Evolutionary conservation across 73 alveolate genomes (phyloP), one percentile per base, ranked within the genome.

Genomic region (Paramecium caudatum): DNA sequence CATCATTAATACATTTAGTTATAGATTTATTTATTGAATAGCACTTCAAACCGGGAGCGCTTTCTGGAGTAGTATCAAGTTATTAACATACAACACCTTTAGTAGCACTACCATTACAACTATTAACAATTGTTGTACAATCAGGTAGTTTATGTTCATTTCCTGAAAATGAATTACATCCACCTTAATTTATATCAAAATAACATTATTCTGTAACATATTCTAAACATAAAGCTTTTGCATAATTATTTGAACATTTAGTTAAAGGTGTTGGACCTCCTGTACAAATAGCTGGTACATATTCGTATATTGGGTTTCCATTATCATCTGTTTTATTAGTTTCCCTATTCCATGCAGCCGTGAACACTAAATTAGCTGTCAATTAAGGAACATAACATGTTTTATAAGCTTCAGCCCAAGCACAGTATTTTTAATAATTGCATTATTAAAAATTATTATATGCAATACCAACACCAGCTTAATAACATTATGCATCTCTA

Each of bases 171-270:
- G 23, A 19, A 30, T 4, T 4, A 43, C 88, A 74, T 41, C 88
- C 88, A 9, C 88, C 88, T 19, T 45, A 10, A 3, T 36, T 10
- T 10, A 74, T 37, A 74, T 74, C 88, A 43, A 74, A 74, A 41
- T 37, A 74, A 39, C 88, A 74, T 0, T 69, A 3, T 36, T 36
- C 0, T 12, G 7, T 21, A 1, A 74, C 45, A 5, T 4, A 2
- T 15, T 74, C 39, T 0, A 74, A 30, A 43, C 88, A 74, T 5
- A 45, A n/a, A 4, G 88, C 88, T 25, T 74, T 17, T 4, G 88
- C 36, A 43, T 41, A 74, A 0, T 32, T 65, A 43, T 74, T 41
- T 8, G 19, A 2, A 21, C 46, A n/a, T 6, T n/a, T 6, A 12
- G 9, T 12, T 10, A 43, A 7, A 19, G 7, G 50, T 41, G 50